These are phyloP conservation scores for Moricandia moricandioides DNA, from an alignment of 345 rosid genomes.

Conservation along the genomic window DNA sequence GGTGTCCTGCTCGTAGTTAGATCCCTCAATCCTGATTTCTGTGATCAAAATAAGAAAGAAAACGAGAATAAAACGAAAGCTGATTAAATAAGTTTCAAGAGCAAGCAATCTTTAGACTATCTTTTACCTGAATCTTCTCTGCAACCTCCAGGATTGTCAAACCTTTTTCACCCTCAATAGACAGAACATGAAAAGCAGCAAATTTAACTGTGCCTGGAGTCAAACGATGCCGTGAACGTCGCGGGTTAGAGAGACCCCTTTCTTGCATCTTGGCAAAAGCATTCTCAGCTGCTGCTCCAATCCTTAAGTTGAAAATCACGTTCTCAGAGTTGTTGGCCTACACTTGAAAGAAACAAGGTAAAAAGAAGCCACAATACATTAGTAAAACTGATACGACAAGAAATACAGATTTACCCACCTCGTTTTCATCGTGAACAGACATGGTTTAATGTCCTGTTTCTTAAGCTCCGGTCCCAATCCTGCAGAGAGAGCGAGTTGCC, in stretches of 20 bases:
- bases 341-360: constrained; percentile 17
- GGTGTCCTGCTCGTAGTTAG: constrained; percentile 90
- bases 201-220: constrained; percentile 95
- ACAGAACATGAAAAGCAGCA: constrained; percentile 88
- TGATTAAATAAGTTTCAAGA: neutral
- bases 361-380: neutral
- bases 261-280: constrained; percentile 88
- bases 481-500: constrained; percentile 78
- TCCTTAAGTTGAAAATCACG: constrained; percentile 63
- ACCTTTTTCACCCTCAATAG: constrained; percentile 75
- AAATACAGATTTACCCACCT: constrained; percentile 41
- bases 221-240: constrained; percentile 87
- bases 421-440: constrained; percentile 55
- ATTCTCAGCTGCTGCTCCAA: constrained; percentile 78
- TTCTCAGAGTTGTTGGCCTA: constrained; percentile 70
- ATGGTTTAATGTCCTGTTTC: constrained; percentile 46
- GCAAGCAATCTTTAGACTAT: constrained; percentile 1
- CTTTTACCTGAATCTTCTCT: constrained; percentile 80
- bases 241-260: constrained; percentile 65
- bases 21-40: constrained; percentile 94
- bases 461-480: constrained; percentile 81
- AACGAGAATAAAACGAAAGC: neutral
- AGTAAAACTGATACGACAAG: neutral
- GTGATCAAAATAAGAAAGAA: constrained; percentile 13
- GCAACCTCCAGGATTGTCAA: constrained; percentile 82